Conservation (phyloP, 371 early-diverging fungal genomes). For the Syncephalis plumigaleata region DNA sequence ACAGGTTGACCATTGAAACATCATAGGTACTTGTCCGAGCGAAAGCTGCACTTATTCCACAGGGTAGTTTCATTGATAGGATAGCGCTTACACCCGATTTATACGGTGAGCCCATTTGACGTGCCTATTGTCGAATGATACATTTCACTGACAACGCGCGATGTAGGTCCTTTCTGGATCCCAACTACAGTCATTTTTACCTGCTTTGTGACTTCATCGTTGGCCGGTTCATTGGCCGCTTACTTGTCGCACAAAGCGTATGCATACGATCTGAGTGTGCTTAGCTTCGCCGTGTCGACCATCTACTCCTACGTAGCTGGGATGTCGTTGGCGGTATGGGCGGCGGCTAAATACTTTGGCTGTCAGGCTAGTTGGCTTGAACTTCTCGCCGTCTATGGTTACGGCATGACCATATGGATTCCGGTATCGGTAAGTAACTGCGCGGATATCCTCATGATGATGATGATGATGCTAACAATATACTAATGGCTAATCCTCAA, state of each 20-base stretch:
- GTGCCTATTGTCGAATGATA: too few species aligned
- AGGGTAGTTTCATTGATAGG: conserved; percentile 24
- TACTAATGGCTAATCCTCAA: too few species aligned
- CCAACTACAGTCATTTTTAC: conserved; percentile 82
- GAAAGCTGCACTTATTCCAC: conserved; percentile 23
- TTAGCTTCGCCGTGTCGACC: conserved; percentile 60
- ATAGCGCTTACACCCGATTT: conserved; percentile 32
- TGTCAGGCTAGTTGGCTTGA: conserved; percentile 65
- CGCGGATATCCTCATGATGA: conserved; percentile 1
- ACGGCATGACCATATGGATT: conserved; percentile 78
- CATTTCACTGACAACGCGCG: not conserved
- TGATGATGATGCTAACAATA: conserved; percentile 4
- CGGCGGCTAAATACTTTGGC: conserved; percentile 65
- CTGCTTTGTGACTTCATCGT: conserved; percentile 76
- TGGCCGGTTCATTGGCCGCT: conserved; percentile 67
- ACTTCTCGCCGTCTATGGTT: conserved; percentile 77
- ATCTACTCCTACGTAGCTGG: conserved; percentile 65
- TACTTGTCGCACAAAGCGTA: conserved; percentile 28
- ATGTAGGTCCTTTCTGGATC: conserved; percentile 90
- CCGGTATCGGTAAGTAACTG: conserved; percentile 59
- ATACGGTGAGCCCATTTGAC: conserved; percentile 32
- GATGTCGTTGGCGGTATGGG: conserved; percentile 63
- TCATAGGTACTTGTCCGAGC: conserved; percentile 34
- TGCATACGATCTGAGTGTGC: conserved; percentile 57
- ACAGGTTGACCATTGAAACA: conserved; percentile 1